phyloP scores from a whole-genome alignment of 495 filamentous ascomycete species.

The Monascus purpureus region DNA sequence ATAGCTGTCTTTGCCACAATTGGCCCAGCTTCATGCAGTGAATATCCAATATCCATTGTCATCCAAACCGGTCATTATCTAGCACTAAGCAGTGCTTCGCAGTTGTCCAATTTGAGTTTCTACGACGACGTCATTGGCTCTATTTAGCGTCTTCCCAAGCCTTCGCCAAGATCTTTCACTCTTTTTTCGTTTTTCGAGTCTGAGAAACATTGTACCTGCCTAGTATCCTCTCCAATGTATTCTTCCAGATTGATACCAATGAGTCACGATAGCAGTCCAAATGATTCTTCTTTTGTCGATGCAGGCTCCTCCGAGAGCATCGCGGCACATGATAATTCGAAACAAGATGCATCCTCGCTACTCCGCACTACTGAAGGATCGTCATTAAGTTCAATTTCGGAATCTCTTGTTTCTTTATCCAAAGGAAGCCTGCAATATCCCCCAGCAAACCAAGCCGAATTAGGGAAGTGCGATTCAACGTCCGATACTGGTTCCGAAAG shows the following conservation, averaged over 20 bases:
- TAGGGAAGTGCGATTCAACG: constrained; percentile 8
- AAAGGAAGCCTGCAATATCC: constrained; percentile 3
- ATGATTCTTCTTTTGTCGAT: constrained; percentile 27
- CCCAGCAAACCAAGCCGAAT: constrained; percentile 7
- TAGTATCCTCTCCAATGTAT: constrained; percentile 53
- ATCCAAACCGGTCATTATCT: too few species aligned
- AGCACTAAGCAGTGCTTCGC: too few species aligned
- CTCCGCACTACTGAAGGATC: constrained; percentile 6
- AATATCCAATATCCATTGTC: too few species aligned
- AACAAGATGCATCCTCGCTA: constrained; percentile 1
- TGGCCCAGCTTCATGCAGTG: background rate
- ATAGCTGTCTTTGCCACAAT: background rate
- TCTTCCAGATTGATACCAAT: constrained; percentile 29
- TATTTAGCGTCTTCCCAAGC: background rate
- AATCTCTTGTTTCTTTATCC: constrained; percentile 6
- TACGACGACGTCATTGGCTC: background rate
- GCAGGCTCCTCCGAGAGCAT: constrained; percentile 4
- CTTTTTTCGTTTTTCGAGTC: background rate
- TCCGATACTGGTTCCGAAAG: constrained; percentile 11
- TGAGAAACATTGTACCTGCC: constrained; percentile 35
- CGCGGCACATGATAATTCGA: constrained; percentile 3
- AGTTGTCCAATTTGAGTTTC: background rate
- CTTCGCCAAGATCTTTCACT: background rate
- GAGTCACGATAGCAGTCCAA: constrained; percentile 11
- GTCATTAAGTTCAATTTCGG: constrained; percentile 4